These are phyloP conservation scores for Nidula microcarpa DNA, from an alignment of 768 basidiomycete species.

Conservation along the genomic window DNA sequence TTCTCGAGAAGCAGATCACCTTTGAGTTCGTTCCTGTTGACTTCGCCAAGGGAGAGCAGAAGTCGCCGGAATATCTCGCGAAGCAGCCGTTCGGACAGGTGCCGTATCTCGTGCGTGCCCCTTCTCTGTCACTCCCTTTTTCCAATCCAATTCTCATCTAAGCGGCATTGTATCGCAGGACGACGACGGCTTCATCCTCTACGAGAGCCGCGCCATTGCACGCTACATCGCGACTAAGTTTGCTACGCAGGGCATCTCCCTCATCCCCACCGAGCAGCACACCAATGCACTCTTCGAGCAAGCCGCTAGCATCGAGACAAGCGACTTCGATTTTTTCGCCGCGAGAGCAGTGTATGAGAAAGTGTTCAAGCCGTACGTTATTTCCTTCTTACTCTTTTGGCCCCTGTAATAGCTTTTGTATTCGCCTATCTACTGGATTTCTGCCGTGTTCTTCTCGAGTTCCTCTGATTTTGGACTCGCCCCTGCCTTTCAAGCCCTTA, in stretches of 20 bases:
- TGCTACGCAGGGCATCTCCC: constrained; percentile 32
- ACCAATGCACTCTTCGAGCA: constrained; percentile 32
- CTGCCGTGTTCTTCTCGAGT: too few species aligned
- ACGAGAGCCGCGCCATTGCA: constrained; percentile 50
- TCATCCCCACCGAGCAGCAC: constrained; percentile 37
- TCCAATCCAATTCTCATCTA: neutral
- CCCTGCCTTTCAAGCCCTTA: too few species aligned
- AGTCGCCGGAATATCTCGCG: constrained; percentile 33
- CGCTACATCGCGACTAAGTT: constrained; percentile 52
- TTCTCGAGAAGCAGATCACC: constrained; percentile 54
- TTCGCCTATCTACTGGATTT: too few species aligned
- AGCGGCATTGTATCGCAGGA: constrained; percentile 20
- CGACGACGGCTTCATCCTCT: constrained; percentile 53
- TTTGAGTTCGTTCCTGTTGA: constrained; percentile 49
- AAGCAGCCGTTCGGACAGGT: constrained; percentile 67
- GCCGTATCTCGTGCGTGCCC: constrained; percentile 44
- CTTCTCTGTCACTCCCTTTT: neutral
- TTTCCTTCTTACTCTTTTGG: too few species aligned
- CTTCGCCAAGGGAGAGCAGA: constrained; percentile 40
- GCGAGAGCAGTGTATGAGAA: constrained; percentile 40
- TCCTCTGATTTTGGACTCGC: too few species aligned
- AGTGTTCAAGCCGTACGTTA: constrained; percentile 46
- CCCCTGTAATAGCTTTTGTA: too few species aligned
- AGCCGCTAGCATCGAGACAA: constrained; percentile 39
- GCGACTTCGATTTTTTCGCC: constrained; percentile 45